Base-by-base conservation (phyloP, 495 filamentous ascomycete species). In the Tricharina praecox region DNA sequence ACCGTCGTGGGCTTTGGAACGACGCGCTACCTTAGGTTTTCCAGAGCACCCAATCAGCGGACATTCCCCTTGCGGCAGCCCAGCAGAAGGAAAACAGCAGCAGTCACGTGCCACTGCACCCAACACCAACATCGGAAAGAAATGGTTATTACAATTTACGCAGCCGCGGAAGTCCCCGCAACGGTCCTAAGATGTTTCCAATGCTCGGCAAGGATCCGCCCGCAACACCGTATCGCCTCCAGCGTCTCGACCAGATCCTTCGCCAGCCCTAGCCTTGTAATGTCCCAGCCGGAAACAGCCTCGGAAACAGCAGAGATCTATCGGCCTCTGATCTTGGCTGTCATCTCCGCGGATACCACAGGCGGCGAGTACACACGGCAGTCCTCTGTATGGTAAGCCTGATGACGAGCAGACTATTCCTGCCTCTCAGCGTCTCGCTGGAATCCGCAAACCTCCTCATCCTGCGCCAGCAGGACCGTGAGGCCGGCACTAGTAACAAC, bases 401-500 rank as follows among this genome's bases (percentile, higher is more conserved):
- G 26, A 96, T 73, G 5, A 85, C 82, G 48, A 78, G 70, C 35
- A 87, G 64, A 47, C 82, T 85, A 54, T 79, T 73, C 2, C 63
- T 54, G 3, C 77, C 70, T 56, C 85, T 76, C 9, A 66, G 59
- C 25, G 78, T 63, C 30, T 81, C 59, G 24, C n/a, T n/a, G n/a
- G n/a, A n/a, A n/a, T n/a, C 69, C 55, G 4, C 64, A 64, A 33
- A 35, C 20, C 4, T 52, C 62, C 23, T 67, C 66, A 50, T 81
- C 73, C 53, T 80, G 69, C 50, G 68, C 66, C 18, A 61, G 52
- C 32, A 79, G 68, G 28, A 68, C 67, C 47, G 82, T 82, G 2
- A 97, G 63, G 18, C 87, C 81, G 36, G 84, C 83, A 55, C 82
- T 76, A 41, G 82, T 71, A 52, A 92, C 79, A 50, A 93, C 79